These are phyloP conservation scores for Ceratonia siliqua DNA, from an alignment of 306 rosid species.

Conservation along the genomic window DNA sequence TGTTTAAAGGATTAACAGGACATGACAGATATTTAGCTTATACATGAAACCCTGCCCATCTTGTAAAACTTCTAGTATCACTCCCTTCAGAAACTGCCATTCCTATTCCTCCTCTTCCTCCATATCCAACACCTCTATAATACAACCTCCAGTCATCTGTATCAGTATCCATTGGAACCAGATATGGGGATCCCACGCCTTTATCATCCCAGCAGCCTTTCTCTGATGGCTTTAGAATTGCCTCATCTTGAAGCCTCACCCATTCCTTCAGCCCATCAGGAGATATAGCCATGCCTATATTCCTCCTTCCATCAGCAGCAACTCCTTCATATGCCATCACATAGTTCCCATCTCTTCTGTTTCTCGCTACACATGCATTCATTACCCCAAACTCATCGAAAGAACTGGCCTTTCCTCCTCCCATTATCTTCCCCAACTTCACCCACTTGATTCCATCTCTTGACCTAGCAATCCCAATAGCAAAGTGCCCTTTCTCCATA, in stretches of 20 bases:
- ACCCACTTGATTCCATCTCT: slow-evolving; percentile 85
- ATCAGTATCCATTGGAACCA: slow-evolving; percentile 65
- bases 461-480: slow-evolving; percentile 77
- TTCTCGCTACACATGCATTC: slow-evolving; percentile 57
- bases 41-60: slow-evolving; percentile 68
- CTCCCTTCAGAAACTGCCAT: slow-evolving; percentile 66
- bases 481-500: slow-evolving; percentile 47
- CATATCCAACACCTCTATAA: slow-evolving; percentile 66
- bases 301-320: slow-evolving; percentile 57
- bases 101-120: slow-evolving; percentile 67
- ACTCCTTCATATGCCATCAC: slow-evolving; percentile 84
- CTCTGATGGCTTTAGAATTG: slow-evolving; percentile 44
- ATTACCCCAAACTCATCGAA: slow-evolving; percentile 68
- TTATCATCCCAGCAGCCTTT: slow-evolving; percentile 66
- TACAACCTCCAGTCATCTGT: slow-evolving; percentile 74
- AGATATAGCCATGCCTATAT: slow-evolving; percentile 73
- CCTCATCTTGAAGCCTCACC: slow-evolving; percentile 54
- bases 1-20: slow-evolving; percentile 10
- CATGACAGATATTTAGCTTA: slow-evolving; percentile 28
- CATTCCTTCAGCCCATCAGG: slow-evolving; percentile 70
- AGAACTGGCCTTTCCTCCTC: slow-evolving; percentile 54
- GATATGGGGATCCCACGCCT: slow-evolving; percentile 65
- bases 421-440: slow-evolving; percentile 69
- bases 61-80: slow-evolving; percentile 45
- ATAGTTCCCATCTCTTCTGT: slow-evolving; percentile 56